Conservation (phyloP, 371 early-diverging fungal genomes). For the Lichtheimia corymbifera region DNA sequence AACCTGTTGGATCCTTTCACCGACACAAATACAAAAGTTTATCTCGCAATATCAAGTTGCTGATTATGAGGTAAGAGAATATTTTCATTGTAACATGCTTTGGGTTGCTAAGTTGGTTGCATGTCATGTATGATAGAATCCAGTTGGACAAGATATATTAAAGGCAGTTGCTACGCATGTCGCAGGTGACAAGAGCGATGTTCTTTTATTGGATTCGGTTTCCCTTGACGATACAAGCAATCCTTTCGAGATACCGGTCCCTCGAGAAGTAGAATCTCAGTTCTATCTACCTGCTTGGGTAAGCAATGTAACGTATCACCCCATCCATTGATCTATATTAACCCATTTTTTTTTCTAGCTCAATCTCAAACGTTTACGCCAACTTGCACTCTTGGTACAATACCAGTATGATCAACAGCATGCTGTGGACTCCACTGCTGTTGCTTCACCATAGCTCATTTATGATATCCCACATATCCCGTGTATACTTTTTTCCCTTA, state of each 20-base stretch:
- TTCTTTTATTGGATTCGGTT: slow-evolving; percentile 84
- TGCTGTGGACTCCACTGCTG: slow-evolving; percentile 12
- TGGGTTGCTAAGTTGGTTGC: neutral
- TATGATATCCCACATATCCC: slow-evolving; percentile 1
- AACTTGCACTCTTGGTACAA: slow-evolving; percentile 20
- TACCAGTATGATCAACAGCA: slow-evolving; percentile 10
- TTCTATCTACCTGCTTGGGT: slow-evolving; percentile 63
- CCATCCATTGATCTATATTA: neutral
- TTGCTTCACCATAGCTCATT: slow-evolving; percentile 9
- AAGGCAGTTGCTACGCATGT: slow-evolving; percentile 88
- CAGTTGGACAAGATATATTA: slow-evolving; percentile 85
- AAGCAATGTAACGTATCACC: slow-evolving; percentile 3
- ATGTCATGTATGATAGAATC: slow-evolving; percentile 55
- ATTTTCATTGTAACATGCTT: neutral
- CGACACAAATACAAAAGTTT: slow-evolving; percentile 90
- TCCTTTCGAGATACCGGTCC: slow-evolving; percentile 61
- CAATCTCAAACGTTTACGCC: slow-evolving; percentile 38
- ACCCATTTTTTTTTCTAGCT: slow-evolving; percentile 14
- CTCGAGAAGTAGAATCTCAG: slow-evolving; percentile 54
- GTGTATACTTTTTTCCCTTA: neutral
- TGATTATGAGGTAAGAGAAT: slow-evolving; percentile 65
- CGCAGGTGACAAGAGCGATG: slow-evolving; percentile 87
- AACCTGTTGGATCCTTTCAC: slow-evolving; percentile 87
- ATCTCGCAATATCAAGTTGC: slow-evolving; percentile 72
- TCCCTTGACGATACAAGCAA: slow-evolving; percentile 72